phyloP scores from a whole-genome alignment of 306 rosid species.

The Medicago ruthenica region DNA sequence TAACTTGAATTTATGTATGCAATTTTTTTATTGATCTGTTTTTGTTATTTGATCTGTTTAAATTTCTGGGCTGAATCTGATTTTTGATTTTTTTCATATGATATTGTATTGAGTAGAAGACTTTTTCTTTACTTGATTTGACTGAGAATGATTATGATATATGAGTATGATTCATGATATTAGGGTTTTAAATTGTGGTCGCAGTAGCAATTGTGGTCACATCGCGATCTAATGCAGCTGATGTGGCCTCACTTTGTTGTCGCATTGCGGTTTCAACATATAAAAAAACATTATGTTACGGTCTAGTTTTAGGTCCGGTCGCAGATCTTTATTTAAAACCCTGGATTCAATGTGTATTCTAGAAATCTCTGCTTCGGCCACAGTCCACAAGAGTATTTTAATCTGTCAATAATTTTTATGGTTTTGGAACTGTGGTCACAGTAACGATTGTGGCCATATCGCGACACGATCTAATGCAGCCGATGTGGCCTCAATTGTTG shows the following conservation, averaged over 20 bases:
- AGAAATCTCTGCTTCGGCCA: neutral
- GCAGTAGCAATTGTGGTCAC: neutral
- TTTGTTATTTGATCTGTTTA: slow-evolving; percentile 24
- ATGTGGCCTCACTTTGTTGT: neutral
- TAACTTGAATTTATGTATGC: neutral
- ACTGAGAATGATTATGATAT: slow-evolving; percentile 30
- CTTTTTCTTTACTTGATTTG: slow-evolving; percentile 42
- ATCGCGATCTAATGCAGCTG: neutral
- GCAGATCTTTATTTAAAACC: neutral
- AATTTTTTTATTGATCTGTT: slow-evolving; percentile 27
- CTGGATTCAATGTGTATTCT: neutral
- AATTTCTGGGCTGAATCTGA: slow-evolving; percentile 35
- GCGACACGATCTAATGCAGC: neutral
- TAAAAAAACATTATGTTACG: neutral
- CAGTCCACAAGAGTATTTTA: neutral
- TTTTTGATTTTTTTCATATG: neutral
- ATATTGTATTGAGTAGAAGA: slow-evolving; percentile 6
- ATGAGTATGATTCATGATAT: neutral
- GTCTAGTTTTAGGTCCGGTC: neutral
- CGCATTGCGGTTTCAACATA: neutral
- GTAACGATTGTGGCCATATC: neutral
- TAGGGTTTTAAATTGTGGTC: neutral
- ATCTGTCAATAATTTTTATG: neutral
- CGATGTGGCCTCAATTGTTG: neutral
- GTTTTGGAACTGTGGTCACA: neutral